Evolutionary conservation across 495 filamentous ascomycete species (phyloP), one percentile per base, ranked within the genome.

Genomic region (Penicillium robsamsonii): DNA sequence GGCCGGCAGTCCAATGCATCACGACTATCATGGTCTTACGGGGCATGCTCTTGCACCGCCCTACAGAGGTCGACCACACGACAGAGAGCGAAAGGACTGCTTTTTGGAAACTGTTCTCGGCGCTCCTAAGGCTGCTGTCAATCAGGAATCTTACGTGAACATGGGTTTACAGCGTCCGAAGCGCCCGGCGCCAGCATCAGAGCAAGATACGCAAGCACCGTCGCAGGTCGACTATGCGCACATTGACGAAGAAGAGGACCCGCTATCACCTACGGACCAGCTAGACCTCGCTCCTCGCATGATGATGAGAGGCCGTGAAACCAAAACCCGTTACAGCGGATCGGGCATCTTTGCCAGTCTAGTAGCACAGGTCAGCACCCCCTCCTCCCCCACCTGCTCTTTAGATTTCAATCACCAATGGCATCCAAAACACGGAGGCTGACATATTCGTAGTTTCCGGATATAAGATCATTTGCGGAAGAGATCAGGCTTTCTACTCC

Each of bases 41-140:
- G 42, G 42, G 5, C 30, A 68, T 62, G 62, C 59, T 30, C 51
- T 55, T 40, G 50, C 58, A 20, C 57, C 46, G 10, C 43, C 46
- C 17, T 45, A 44, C 9, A 46, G 41, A 30, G 49, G 44, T 17
- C 38, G 48, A 12, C 60, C 55, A 18, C 57, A 52, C 24, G 59
- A 51, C 8, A 62, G 54, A 29, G 72, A 74, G 53, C 65, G 67
- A 40, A 60, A 61, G 24, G 69, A 71, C 41, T 69, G 70, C 15
- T 78, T 78, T 42, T 49, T 78, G 25, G 75, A 78, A 61, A 78
- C 75, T 7, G 75, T 78, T 25, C 57, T 78, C 29, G 75, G 74
- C 3, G 75, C 70, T 10, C 73, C 75, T 3, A 78, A 72, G 41
- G 68, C 75, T 13, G 71, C 69, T 15, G 67, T 73, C 25, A 70